Evolutionary conservation across 176 grass and related monocot genomes (phyloP), one percentile per base, ranked within the genome.

Genomic region (bread wheat (Triticum aestivum)): DNA sequence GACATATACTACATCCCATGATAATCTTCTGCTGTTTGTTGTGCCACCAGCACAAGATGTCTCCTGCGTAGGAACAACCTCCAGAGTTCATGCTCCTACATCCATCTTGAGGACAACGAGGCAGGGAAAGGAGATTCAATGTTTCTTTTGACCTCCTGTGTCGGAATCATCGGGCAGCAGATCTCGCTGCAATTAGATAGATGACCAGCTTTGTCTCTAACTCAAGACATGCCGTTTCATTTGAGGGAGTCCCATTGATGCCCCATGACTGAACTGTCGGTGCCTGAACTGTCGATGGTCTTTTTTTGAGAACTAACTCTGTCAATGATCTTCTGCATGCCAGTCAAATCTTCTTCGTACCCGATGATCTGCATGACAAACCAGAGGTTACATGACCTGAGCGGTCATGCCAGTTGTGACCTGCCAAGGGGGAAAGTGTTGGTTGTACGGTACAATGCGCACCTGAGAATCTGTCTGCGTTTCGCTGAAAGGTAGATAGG

Each of bases 401-500:
- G 32, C 59, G 17, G 69, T 52, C n/a, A 10, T 79, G 27, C 39
- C 6, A 42, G 9, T 6, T 42, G 26, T 30, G 26, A 67, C 39
- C 37, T 77, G 17, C 65, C 35, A 5, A 21, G 26, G 76, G 38
- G 44, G 6, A 8, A 52, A 91, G 14, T 56, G 62, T 66, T 72
- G 73, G 82, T 82, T 69, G n/a, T 37, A 81, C 24, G 62, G 56
- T 13, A 44, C 27, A 81, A 65, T 66, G 41, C 65, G 39, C 20
- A 98, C 93, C 96, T 98, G 96, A 37, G 93, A 94, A 62, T 95
- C 96, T 15, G 96, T 86, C 75, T 95, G 96, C 5, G 96, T 94
- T 87, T 95, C 96, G 69, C 93, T 98, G 83, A 98, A 98, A 79
- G 83, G 81, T 81, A 91, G 80, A 71, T 92, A 95, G 30, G 84